Evolutionary conservation across 495 filamentous ascomycete genomes (phyloP).

Genomic region (Neurospora intermedia): DNA sequence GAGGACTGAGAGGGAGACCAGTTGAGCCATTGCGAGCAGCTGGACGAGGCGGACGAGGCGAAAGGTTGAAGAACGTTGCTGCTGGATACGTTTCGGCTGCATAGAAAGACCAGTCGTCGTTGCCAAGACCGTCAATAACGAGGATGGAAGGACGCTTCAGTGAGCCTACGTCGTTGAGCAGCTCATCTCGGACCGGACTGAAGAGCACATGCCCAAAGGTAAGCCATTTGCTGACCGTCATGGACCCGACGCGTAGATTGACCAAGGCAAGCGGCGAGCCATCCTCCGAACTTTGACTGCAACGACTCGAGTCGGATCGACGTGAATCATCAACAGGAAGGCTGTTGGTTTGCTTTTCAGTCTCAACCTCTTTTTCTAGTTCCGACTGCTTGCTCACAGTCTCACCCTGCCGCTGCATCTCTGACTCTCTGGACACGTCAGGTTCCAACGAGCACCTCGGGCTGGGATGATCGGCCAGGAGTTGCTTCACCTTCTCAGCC

Average conservation of each 20-base stretch:
- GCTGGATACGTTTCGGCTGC: slow-evolving; percentile 83
- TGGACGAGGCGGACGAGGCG: slow-evolving; percentile 36
- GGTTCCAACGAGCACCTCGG: slow-evolving; percentile 27
- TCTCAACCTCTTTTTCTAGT: slow-evolving; percentile 22
- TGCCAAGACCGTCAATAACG: slow-evolving; percentile 76
- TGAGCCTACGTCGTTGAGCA: slow-evolving; percentile 39
- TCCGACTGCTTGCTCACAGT: slow-evolving; percentile 22
- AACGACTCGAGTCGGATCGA: slow-evolving; percentile 35
- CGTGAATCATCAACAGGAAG: slow-evolving; percentile 29
- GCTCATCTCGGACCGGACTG: slow-evolving; percentile 76
- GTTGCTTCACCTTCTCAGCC: slow-evolving; percentile 33
- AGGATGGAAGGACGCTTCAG: slow-evolving; percentile 56
- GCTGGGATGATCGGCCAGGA: slow-evolving; percentile 25
- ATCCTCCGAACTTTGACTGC: slow-evolving; percentile 36
- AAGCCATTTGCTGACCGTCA: slow-evolving; percentile 66
- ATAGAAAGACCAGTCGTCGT: slow-evolving; percentile 97
- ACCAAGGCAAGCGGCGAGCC: slow-evolving; percentile 59
- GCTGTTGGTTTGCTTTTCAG: slow-evolving; percentile 18
- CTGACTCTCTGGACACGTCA: neutral
- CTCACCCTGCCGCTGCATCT: neutral
- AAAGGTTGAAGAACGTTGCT: slow-evolving; percentile 78
- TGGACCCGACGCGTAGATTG: slow-evolving; percentile 69
- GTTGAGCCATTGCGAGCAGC: slow-evolving; percentile 23
- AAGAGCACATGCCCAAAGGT: slow-evolving; percentile 93
- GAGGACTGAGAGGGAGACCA: slow-evolving; percentile 48